A percentile compares a stretch with the other conserved stretches of the same genome.
phyloP scores from a whole-genome alignment of 768 basidiomycete genomes.

The Punctularia strigosozonata region DNA sequence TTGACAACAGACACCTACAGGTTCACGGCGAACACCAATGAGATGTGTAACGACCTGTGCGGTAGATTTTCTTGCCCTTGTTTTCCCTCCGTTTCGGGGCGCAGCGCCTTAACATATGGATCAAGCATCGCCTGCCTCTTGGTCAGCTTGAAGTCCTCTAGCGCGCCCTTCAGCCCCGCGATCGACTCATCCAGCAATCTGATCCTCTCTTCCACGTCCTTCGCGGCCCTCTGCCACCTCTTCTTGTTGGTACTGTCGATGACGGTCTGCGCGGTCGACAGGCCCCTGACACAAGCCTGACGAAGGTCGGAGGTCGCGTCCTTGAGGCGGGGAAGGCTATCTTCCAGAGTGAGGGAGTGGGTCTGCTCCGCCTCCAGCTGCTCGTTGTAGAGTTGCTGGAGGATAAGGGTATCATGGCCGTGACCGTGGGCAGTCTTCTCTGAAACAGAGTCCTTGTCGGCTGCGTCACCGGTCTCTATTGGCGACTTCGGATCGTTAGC shows the following conservation, averaged over 20 bases:
- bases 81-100: conserved; percentile 17
- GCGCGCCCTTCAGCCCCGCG: conserved; percentile 13
- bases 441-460: conserved; percentile 1
- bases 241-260: conserved; percentile 23
- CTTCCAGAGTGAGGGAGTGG: conserved; percentile 18
- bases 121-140: conserved; percentile 26
- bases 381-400: conserved; percentile 18
- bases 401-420: conserved; percentile 22
- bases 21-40: conserved; percentile 37
- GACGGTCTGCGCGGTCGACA: conserved; percentile 14
- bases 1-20: too few relatives aligned
- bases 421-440: conserved; percentile 4
- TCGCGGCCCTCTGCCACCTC: conserved; percentile 17
- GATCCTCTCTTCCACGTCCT: conserved; percentile 10
- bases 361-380: conserved; percentile 14
- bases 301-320: conserved; percentile 24
- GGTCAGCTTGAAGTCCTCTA: conserved; percentile 20
- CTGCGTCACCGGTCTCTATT: too few relatives aligned
- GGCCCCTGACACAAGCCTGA: conserved; percentile 14
- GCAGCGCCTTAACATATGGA: conserved; percentile 29
- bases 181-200: conserved; percentile 16
- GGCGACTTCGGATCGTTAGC: too few relatives aligned
- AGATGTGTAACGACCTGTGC: conserved; percentile 31
- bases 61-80: conserved; percentile 11
- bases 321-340: conserved; percentile 23